A percentile compares a stretch with the other conserved stretches of the same genome.
Evolutionary conservation across 345 rosid species (phyloP).

Genomic region (Gossypium arboreum): DNA sequence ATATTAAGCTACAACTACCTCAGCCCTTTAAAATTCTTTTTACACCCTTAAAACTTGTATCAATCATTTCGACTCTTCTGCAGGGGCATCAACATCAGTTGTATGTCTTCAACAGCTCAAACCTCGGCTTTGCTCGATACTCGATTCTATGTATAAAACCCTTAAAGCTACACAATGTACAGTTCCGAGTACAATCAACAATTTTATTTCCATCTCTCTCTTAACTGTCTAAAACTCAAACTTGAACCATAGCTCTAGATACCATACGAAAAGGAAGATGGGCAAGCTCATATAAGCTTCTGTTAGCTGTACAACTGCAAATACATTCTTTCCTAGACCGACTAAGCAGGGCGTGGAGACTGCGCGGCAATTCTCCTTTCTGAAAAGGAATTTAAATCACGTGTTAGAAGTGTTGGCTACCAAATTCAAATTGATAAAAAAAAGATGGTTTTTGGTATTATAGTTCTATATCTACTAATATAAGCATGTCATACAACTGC

Average conservation of each 20-base stretch:
- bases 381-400: constrained; percentile 27
- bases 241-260: constrained; percentile 19
- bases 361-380: constrained; percentile 64
- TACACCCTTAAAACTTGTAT: constrained; percentile 47
- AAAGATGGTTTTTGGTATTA: neutral
- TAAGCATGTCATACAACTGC: neutral
- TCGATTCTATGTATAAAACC: constrained; percentile 42
- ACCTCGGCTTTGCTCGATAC: constrained; percentile 34
- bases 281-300: constrained; percentile 40
- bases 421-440: neutral
- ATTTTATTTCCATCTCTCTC: constrained; percentile 46
- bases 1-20: constrained; percentile 31
- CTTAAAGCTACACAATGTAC: constrained; percentile 73
- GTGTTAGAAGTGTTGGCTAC: neutral
- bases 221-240: constrained; percentile 29
- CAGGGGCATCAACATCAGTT: constrained; percentile 26
- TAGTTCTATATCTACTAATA: neutral
- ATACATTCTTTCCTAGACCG: constrained; percentile 40
- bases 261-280: constrained; percentile 20
- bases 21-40: constrained; percentile 30
- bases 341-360: constrained; percentile 40
- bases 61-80: constrained; percentile 30
- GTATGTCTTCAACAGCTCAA: constrained; percentile 25
- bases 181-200: constrained; percentile 48
- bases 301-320: constrained; percentile 56